Conservation (phyloP, 768 basidiomycete genomes). For the Xanthoconium stramineum region DNA sequence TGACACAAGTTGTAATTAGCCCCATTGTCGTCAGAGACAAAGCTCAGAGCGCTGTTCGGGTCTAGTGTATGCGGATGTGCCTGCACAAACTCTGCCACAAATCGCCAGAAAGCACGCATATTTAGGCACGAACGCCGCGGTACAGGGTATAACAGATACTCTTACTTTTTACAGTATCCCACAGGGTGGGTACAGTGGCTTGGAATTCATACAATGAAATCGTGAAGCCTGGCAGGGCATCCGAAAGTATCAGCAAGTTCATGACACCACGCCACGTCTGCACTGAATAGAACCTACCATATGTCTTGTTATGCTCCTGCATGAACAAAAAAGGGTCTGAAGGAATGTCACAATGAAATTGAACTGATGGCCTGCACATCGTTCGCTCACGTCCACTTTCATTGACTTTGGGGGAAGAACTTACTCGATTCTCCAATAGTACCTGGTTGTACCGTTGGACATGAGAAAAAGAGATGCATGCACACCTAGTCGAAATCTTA, state of each 20-base stretch:
- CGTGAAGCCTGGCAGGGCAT: slow-evolving; percentile 46
- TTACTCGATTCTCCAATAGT: slow-evolving; percentile 31
- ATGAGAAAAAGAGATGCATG: neutral
- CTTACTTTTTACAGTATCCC: slow-evolving; percentile 56
- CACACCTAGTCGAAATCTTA: slow-evolving; percentile 4
- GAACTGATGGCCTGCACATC: slow-evolving; percentile 43
- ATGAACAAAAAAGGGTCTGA: slow-evolving; percentile 54
- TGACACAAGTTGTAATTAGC: slow-evolving; percentile 63
- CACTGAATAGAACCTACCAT: slow-evolving; percentile 35
- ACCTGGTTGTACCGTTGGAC: slow-evolving; percentile 8
- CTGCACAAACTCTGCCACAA: slow-evolving; percentile 19
- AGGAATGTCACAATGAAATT: slow-evolving; percentile 52
- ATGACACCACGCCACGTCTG: neutral
- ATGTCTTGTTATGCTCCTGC: slow-evolving; percentile 51
- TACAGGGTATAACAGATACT: slow-evolving; percentile 28
- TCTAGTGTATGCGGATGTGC: slow-evolving; percentile 49
- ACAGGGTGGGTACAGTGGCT: slow-evolving; percentile 61
- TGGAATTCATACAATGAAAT: slow-evolving; percentile 60
- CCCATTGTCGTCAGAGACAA: slow-evolving; percentile 65
- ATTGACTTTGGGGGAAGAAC: slow-evolving; percentile 32
- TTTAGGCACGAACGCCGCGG: slow-evolving; percentile 31
- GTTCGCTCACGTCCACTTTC: slow-evolving; percentile 22
- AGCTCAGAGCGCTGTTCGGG: slow-evolving; percentile 53
- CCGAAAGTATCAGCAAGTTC: neutral
- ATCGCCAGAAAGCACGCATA: slow-evolving; percentile 17